Evolutionary conservation across 306 rosid species (phyloP), one percentile per base, ranked within the genome.

Genomic region (Arachis stenosperma): DNA sequence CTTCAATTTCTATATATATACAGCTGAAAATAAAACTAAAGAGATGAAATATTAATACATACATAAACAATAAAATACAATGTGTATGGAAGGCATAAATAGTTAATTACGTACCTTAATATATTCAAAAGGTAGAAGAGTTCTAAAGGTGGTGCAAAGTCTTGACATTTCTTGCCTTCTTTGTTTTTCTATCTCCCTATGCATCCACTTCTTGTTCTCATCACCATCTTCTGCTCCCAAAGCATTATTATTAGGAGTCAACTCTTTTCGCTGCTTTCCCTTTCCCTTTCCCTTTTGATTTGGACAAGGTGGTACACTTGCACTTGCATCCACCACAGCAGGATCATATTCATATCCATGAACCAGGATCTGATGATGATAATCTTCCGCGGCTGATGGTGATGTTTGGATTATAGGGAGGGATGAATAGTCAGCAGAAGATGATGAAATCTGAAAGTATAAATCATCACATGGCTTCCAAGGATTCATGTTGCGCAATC

Each of bases 161-260:
- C 48, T 76, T 46, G 85, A 48, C 90, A 86, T 86, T 78, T 86
- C 90, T 82, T 84, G 89, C 73, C 91, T 83, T 58, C 94, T 86
- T 75, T 81, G 86, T 60, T 82, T 86, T 67, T 88, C 90, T 5
- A 47, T 79, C 36, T 88, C 89, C 63, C 85, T 80, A 69, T 80
- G 93, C 74, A 76, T 79, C 74, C 59, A 69, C 64, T 71, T 84
- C 77, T 64, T 80, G 37, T 40, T 75, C n/a, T 58, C 56, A 61
- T 61, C 52, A 1, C 44, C 30, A 29, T 41, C 73, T 10, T 84
- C 60, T 74, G 70, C 4, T 46, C 48, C 67, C 7, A 4, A 64
- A 61, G n/a, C n/a, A 33, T 33, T 33, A 2, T 33, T 33, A 2
- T 33, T 33, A 33, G 37, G 37, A 50, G 55, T 9, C 54, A 42